Base-by-base conservation (phyloP, 495 filamentous ascomycete genomes). In the Hypomontagnella monticulosa region DNA sequence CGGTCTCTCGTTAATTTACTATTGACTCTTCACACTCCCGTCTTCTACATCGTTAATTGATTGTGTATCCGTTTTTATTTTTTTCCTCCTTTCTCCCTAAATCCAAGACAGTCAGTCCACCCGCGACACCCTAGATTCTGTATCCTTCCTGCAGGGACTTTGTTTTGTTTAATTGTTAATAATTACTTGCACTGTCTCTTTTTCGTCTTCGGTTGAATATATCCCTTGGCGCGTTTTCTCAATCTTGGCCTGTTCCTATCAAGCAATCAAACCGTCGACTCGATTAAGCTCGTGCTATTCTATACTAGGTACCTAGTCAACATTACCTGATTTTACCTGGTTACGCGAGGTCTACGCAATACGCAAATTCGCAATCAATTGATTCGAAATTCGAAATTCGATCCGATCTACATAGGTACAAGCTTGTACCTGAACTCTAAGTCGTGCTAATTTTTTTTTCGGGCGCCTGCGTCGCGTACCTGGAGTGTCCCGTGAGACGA, bases 91-190 rank as follows among this genome's bases (percentile, higher is more conserved):
- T 43, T 46, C 30, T 60, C 27, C 40, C 14, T 44, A 33, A 42
- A 41, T 3, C 18, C 2, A 57, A 61, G 53, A 46, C 43, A 38
- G 9, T 47, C n/a, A n/a, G n/a, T 19, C 43, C 56, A 65, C 42
- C 51, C 38, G 54, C 62, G 58, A 57, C 43, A 61, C 46, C 18
- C 52, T 49, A 47, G 36, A 52, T 62, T 64, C 61, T 57, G 41
- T 67, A 65, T 64, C 37, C 32, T 71, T 62, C 47, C 12, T 57
- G 14, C 51, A 34, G 57, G 20, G 40, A 65, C 40, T 47, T 59
- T 53, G 50, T 61, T 66, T 61, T 66, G 40, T 66, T 14, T 70
- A 66, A 66, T 66, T 62, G 55, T 61, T 70, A 67, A 65, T 63
- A 68, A 53, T 42, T 61, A 68, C 59, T 42, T 61, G 38, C 11